Conservation (phyloP, 345 rosid genomes). For the Euphorbia tirucalli region DNA sequence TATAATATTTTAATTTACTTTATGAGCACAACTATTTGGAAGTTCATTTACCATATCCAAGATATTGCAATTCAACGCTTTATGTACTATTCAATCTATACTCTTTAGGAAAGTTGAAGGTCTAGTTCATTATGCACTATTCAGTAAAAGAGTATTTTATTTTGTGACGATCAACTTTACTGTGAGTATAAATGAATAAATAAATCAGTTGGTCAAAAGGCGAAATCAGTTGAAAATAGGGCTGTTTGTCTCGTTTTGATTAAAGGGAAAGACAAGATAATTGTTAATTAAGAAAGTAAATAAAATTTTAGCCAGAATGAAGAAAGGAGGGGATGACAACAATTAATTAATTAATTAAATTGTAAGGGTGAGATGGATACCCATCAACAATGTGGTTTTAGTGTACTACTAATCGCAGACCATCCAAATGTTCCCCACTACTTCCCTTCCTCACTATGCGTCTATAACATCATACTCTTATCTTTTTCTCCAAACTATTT, state of each 20-base stretch:
- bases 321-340: conserved; percentile 8
- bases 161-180: too few species aligned
- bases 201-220: conserved; percentile 12
- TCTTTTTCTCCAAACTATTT: too few species aligned
- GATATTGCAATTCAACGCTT: not conserved
- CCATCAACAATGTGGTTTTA: conserved; percentile 16
- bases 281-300: conserved; percentile 5
- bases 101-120: too few species aligned
- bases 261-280: not conserved
- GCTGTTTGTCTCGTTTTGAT: not conserved
- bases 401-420: conserved; percentile 28
- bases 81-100: too few species aligned
- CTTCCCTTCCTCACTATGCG: conserved; percentile 17
- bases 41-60: not conserved
- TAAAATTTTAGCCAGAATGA: conserved; percentile 8
- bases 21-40: not conserved
- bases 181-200: too few species aligned
- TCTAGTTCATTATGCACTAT: not conserved
- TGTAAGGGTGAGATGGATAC: conserved; percentile 16
- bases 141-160: not conserved
- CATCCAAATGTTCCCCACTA: conserved; percentile 30
- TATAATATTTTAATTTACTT: not conserved
- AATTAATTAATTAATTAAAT: not conserved
- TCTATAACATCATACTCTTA: too few species aligned
- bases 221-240: not conserved